Percentiles rank a stretch among this genome's conserved stretches.
Conservation (phyloP, 257 asterid species). For the Capsicum rhomboideum region DNA sequence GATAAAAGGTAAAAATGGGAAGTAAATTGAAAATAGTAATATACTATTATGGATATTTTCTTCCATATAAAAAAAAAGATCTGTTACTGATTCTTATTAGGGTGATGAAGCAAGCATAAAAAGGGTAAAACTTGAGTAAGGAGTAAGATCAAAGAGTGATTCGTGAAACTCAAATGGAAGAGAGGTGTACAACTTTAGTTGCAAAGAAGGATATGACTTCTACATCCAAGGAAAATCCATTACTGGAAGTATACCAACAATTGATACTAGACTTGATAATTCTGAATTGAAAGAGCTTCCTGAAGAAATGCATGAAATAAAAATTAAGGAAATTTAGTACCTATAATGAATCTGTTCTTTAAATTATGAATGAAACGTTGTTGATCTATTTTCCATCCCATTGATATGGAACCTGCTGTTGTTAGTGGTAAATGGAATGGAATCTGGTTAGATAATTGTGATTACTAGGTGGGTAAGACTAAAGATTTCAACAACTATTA, state of each 20-base stretch:
- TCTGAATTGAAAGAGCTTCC: slow-evolving; percentile 14
- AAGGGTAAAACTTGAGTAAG: neutral
- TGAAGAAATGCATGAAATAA: slow-evolving; percentile 26
- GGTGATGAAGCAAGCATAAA: neutral
- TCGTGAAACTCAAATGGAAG: neutral
- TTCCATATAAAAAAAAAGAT: neutral
- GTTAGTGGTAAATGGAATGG: too few species aligned
- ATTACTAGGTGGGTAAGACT: too few species aligned
- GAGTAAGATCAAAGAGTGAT: neutral
- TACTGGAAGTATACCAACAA: neutral
- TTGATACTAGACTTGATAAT: neutral
- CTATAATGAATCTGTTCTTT: too few species aligned
- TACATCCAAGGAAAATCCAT: neutral
- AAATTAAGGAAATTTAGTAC: too few species aligned
- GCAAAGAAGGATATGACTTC: neutral
- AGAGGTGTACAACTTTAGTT: neutral
- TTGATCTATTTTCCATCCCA: too few species aligned
- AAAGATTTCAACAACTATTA: too few species aligned
- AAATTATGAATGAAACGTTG: too few species aligned
- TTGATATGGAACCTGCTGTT: too few species aligned
- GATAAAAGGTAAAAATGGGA: too few species aligned
- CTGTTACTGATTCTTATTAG: neutral
- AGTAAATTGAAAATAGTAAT: too few species aligned
- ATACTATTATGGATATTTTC: too few species aligned
- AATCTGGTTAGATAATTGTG: neutral